Base-by-base conservation (phyloP, 78 protist species). In the Salpingoeca rosetta region DNA sequence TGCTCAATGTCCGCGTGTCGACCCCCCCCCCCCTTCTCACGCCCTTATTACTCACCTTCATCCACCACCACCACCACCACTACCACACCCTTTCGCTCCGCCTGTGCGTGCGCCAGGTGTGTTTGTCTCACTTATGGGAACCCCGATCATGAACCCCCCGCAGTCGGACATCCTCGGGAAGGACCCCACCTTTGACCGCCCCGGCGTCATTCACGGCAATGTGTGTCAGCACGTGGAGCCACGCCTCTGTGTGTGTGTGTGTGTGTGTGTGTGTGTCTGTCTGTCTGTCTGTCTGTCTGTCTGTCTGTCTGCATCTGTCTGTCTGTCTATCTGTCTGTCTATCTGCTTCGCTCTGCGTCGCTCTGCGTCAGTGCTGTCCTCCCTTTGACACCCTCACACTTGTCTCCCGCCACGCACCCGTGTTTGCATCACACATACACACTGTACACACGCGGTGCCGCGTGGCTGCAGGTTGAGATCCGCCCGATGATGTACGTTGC, bases 71-170 rank as follows among this genome's bases (percentile, higher is more conserved):
- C n/a, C n/a, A n/a, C n/a, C n/a, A n/a, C n/a, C n/a, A n/a, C n/a
- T n/a, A n/a, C n/a, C n/a, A n/a, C n/a, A n/a, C n/a, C n/a, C n/a
- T n/a, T n/a, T n/a, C n/a, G n/a, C n/a, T n/a, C n/a, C n/a, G n/a
- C n/a, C n/a, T n/a, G n/a, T n/a, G n/a, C n/a, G n/a, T n/a, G n/a
- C n/a, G n/a, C n/a, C n/a, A n/a, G n/a, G n/a, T 28, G 97, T 95
- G 65, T 97, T 80, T 44, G 99, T 98, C 44, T 92, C 96, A 31
- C 88, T 96, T 89, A 87, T 95, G 90, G 97, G 98, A 72, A 98
- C 98, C 0, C 99, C 99, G 41, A 97, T 97, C 92, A 86, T 97
- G 87, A 96, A 96, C 91, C 94, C 95, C 45, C 98, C 98, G 38
- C 99, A 97, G 92, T 85, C 93, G 0, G 97, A 97, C 38, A 91